A percentile compares a stretch with the other conserved stretches of the same genome.
phyloP scores from a whole-genome alignment of 1,284 basidiomycete genomes.

The Ceratobasidium sp. region DNA sequence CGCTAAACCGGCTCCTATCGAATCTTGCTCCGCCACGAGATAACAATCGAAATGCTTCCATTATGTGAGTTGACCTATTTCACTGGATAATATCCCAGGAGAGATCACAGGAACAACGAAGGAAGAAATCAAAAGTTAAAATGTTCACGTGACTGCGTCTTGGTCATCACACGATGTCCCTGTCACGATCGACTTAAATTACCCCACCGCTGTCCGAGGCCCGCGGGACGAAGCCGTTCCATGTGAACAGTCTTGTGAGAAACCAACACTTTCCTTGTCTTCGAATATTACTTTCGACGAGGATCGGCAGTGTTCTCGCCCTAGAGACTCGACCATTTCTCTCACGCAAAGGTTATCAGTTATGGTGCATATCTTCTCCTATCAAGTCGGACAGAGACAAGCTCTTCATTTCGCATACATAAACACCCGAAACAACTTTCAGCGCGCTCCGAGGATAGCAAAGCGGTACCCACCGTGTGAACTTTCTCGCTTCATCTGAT shows the following conservation, averaged over 20 bases:
- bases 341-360: slow-evolving; percentile 28
- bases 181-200: slow-evolving; percentile 9
- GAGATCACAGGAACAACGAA: not conserved
- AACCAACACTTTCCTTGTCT: not conserved
- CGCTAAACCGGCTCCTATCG: slow-evolving; percentile 80
- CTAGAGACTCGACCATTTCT: not conserved
- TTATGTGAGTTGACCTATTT: not conserved
- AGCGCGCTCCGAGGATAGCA: not conserved
- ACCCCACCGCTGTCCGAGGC: not conserved
- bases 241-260: slow-evolving; percentile 6
- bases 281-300: not conserved
- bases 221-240: not conserved
- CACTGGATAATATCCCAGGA: not conserved
- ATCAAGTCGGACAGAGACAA: not conserved
- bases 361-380: slow-evolving; percentile 8
- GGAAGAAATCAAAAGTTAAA: slow-evolving; percentile 32
- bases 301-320: not conserved
- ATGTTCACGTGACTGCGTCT: slow-evolving; percentile 29
- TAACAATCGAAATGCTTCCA: slow-evolving; percentile 81
- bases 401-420: not conserved
- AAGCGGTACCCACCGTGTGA: slow-evolving; percentile 9
- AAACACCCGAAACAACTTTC: not conserved
- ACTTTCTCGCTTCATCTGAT: slow-evolving; percentile 26
- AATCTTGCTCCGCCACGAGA: slow-evolving; percentile 82
- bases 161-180: not conserved